Percentiles rank a stretch among this genome's conserved stretches.
Conservation (phyloP, 2,329 filamentous ascomycete genomes). For the Penicillium sumatraense region DNA sequence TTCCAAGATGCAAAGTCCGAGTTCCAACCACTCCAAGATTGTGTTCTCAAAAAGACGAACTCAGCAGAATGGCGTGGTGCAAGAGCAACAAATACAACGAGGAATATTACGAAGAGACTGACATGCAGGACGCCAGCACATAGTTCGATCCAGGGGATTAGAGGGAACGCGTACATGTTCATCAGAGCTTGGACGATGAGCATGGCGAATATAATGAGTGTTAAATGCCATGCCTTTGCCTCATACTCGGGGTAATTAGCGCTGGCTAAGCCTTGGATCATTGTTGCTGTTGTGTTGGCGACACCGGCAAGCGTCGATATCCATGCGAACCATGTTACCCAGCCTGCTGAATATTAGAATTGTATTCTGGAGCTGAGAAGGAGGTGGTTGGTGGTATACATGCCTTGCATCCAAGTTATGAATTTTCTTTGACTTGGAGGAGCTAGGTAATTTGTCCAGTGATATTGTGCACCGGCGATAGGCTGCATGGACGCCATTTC, state of each 20-base stretch:
- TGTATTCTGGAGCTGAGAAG: neutral
- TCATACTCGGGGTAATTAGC: conserved; percentile 39
- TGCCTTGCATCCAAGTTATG: conserved; percentile 37
- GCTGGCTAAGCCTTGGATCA: conserved; percentile 40
- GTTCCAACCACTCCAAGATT: conserved; percentile 36
- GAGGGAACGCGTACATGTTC: conserved; percentile 33
- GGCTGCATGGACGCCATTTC: conserved; percentile 49
- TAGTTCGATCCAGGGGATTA: conserved; percentile 48
- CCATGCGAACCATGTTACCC: conserved; percentile 51
- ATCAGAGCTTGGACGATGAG: conserved; percentile 27
- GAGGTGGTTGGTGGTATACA: neutral
- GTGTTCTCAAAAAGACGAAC: conserved; percentile 37
- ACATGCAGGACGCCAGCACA: conserved; percentile 35
- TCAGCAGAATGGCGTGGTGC: conserved; percentile 36
- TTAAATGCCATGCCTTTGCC: conserved; percentile 43
- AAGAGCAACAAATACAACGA: conserved; percentile 38
- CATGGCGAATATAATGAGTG: conserved; percentile 44
- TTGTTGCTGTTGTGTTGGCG: conserved; percentile 40
- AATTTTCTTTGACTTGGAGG: conserved; percentile 34
- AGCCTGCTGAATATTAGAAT: conserved; percentile 28
- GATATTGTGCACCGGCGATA: conserved; percentile 49
- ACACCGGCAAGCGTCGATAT: conserved; percentile 40
- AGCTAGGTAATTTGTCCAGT: conserved; percentile 46
- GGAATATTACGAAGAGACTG: conserved; percentile 35
- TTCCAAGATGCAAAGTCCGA: neutral